Evolutionary conservation across 1,139 yeast genomes (phyloP).

Genomic region (Diutina neorugosa): DNA sequence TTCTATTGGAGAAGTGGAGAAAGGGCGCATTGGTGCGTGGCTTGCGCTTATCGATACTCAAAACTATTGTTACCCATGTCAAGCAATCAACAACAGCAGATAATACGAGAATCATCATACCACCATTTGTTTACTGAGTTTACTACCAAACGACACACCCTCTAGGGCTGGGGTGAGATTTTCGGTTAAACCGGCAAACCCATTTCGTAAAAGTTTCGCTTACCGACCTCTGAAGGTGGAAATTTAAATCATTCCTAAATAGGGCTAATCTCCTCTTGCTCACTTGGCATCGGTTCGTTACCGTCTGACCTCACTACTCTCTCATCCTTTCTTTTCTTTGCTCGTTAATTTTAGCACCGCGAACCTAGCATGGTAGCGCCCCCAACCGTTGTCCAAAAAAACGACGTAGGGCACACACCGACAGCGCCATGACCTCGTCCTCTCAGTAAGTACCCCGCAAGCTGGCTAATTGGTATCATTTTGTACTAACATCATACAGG

Average conservation of each 20-base stretch:
- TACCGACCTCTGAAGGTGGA: background rate
- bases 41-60: background rate
- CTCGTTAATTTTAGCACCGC: background rate
- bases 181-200: background rate
- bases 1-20: background rate
- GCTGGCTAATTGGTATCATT: too few relatives aligned
- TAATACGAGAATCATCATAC: background rate
- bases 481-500: conserved; percentile 12
- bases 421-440: background rate
- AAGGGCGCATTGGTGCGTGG: background rate
- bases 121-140: background rate
- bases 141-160: background rate
- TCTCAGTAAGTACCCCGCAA: background rate
- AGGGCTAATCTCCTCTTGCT: background rate
- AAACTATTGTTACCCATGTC: background rate
- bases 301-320: background rate
- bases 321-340: background rate
- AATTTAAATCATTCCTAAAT: background rate
- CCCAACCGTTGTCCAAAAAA: background rate
- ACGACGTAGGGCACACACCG: background rate
- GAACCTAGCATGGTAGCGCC: background rate
- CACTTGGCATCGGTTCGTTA: background rate
- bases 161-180: background rate
- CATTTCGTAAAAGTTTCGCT: background rate
- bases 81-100: background rate